phyloP scores from a whole-genome alignment of 1,284 basidiomycete genomes.

The Microbotryomycetes sp. region DNA sequence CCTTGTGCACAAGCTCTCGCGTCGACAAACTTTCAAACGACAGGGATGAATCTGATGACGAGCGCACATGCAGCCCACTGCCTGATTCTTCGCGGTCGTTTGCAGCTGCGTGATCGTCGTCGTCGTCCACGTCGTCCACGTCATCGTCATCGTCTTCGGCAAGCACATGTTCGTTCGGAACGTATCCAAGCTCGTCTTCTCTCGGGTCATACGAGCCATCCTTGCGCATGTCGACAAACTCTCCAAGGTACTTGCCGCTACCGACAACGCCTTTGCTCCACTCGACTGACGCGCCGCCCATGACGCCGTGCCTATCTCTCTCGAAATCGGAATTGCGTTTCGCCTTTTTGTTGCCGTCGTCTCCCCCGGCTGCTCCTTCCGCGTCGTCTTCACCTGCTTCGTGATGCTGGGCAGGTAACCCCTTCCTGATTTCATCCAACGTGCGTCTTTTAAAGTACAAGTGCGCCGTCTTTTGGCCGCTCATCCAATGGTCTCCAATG shows the following conservation, averaged over 20 bases:
- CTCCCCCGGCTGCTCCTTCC: neutral
- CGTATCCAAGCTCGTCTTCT: neutral
- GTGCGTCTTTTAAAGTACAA: neutral
- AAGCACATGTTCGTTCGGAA: neutral
- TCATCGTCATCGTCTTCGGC: neutral
- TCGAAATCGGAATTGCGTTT: neutral
- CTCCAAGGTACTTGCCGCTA: slow-evolving; percentile 13
- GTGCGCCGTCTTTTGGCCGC: neutral
- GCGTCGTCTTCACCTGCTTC: neutral
- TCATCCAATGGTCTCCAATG: slow-evolving; percentile 4
- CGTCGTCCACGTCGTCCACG: neutral
- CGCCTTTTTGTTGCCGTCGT: neutral
- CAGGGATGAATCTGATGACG: neutral
- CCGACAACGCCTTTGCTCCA: slow-evolving; percentile 23
- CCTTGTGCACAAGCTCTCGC: neutral
- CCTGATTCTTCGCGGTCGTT: neutral
- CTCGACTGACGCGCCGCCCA: slow-evolving; percentile 16
- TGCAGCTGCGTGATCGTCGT: neutral
- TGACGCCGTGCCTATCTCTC: slow-evolving; percentile 8
- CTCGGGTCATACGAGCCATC: neutral
- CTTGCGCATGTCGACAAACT: slow-evolving; percentile 20
- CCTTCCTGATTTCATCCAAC: neutral
- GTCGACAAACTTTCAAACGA: neutral
- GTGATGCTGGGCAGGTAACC: neutral
- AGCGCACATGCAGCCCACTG: neutral